phyloP scores from a whole-genome alignment of 352 stramenopile genomes.

The Globisporangium cederbergense region DNA sequence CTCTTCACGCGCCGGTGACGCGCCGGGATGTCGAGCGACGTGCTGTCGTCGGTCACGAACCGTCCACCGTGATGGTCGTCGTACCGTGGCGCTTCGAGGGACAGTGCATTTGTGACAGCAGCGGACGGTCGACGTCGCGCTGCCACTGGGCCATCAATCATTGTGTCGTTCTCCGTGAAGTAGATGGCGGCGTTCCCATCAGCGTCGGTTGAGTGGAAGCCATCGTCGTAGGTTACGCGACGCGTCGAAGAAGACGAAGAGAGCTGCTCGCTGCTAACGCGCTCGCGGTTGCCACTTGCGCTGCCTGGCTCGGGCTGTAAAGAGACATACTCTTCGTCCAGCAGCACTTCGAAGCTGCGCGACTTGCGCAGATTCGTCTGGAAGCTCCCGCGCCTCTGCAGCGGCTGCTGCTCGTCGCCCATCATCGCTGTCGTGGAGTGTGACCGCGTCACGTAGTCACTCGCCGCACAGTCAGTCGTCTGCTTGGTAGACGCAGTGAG shows the following conservation, averaged over 20 bases:
- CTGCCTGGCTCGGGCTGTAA: neutral
- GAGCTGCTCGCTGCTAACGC: neutral
- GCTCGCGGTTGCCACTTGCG: neutral
- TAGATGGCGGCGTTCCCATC: neutral
- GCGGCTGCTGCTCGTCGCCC: conserved; percentile 3
- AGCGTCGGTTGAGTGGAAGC: neutral
- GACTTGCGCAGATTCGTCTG: conserved; percentile 33
- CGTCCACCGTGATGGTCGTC: conserved; percentile 22
- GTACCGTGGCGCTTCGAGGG: conserved; percentile 39
- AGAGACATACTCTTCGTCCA: conserved; percentile 19
- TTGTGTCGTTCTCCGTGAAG: conserved; percentile 2
- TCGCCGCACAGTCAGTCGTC: neutral
- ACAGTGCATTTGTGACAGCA: conserved; percentile 35
- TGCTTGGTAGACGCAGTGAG: no score
- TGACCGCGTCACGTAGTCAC: neutral
- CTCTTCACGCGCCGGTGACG: conserved; percentile 51
- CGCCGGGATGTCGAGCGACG: conserved; percentile 1
- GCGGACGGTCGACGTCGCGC: conserved; percentile 16
- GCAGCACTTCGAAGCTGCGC: conserved; percentile 41
- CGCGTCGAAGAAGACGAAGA: neutral
- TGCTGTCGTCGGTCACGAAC: neutral
- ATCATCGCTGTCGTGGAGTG: neutral
- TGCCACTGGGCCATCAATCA: neutral
- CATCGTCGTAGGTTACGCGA: neutral
- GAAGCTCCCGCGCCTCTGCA: neutral